Base-by-base conservation (phyloP, 768 basidiomycete genomes). In the Hygrocybe punicea region DNA sequence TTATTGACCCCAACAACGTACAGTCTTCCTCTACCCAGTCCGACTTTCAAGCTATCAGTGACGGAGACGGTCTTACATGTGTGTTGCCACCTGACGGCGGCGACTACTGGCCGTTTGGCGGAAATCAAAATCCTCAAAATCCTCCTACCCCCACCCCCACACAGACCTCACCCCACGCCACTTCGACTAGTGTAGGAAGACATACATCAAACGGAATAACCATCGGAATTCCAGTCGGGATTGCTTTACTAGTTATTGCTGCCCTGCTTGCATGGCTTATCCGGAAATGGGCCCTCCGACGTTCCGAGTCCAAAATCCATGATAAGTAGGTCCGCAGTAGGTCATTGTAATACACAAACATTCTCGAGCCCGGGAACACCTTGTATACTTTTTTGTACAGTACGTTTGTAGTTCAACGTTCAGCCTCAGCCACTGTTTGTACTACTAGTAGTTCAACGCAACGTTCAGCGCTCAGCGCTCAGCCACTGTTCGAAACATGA, bases 21-120 rank as follows among this genome's bases (percentile, higher is more conserved):
- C 60, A 68, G 19, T 53, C 69, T 7, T 74, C 77, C 11, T 77
- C 69, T 8, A 64, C 82, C 10, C 88, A 90, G 65, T 44, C 68
- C 19, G 74, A 80, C 60, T 88, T 91, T 58, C 64, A 74, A 61
- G 59, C 67, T 14, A 77, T 87, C 23, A 65, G 70, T 13, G 77
- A 85, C 64, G 85, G 78, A 9, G 75, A 86, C 59, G 76, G 76
- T 25, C 68, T 91, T 37, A 87, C 81, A 4, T 91, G 89, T 60
- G 81, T 91, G 53, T 60, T 81, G 11, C 86, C 88, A 25, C 87
- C 88, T 1, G 69, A 75, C 35, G 84, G 82, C 25, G 87, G 87
- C 11, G 78, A 83, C 67, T 87, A 78, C 63, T 90, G 89, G 89
- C 89, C 89, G 0, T 86, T 80, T 57, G 85, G 83, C 14, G 75